phyloP scores from a whole-genome alignment of 352 stramenopile species.

The Halophytophthora polymorphica region DNA sequence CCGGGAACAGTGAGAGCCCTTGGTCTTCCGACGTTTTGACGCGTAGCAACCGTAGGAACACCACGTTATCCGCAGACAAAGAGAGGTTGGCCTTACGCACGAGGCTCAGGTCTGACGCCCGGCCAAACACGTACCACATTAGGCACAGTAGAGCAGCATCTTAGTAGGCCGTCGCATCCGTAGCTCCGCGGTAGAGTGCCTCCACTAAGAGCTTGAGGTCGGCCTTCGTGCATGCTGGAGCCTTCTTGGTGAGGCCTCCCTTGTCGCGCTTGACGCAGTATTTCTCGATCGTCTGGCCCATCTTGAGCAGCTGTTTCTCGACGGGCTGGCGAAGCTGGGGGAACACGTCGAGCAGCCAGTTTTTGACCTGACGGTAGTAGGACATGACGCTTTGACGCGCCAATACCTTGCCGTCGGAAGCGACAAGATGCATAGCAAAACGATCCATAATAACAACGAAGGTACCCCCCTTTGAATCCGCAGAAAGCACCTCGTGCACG shows the following conservation, averaged over 20 bases:
- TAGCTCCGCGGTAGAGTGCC: conserved; percentile 23
- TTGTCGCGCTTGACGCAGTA: conserved; percentile 15
- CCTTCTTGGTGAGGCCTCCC: conserved; percentile 16
- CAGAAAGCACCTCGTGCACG: too few species aligned
- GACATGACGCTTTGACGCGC: conserved; percentile 11
- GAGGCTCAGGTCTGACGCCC: conserved; percentile 19
- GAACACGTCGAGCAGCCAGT: conserved; percentile 14
- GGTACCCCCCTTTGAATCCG: too few species aligned
- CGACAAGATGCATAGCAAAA: conserved; percentile 9
- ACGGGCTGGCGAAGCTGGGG: conserved; percentile 3
- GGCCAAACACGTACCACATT: conserved; percentile 32
- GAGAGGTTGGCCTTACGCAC: conserved; percentile 20
- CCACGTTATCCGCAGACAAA: conserved; percentile 5
- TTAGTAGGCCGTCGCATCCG: conserved; percentile 19
- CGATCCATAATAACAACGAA: too few species aligned
- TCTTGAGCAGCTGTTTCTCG: conserved; percentile 14
- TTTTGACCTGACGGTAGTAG: conserved; percentile 20
- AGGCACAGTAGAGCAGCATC: conserved; percentile 25
- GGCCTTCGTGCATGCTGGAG: conserved; percentile 20
- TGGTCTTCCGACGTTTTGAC: conserved; percentile 32
- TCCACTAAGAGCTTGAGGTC: conserved; percentile 16
- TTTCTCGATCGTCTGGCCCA: conserved; percentile 8
- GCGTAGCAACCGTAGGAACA: conserved; percentile 29
- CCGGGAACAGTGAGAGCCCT: conserved; percentile 24
- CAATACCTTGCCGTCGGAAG: conserved; percentile 2